These are phyloP conservation scores for Tagetes patula DNA, from an alignment of 129 eudicot genomes.

Conservation along the genomic window DNA sequence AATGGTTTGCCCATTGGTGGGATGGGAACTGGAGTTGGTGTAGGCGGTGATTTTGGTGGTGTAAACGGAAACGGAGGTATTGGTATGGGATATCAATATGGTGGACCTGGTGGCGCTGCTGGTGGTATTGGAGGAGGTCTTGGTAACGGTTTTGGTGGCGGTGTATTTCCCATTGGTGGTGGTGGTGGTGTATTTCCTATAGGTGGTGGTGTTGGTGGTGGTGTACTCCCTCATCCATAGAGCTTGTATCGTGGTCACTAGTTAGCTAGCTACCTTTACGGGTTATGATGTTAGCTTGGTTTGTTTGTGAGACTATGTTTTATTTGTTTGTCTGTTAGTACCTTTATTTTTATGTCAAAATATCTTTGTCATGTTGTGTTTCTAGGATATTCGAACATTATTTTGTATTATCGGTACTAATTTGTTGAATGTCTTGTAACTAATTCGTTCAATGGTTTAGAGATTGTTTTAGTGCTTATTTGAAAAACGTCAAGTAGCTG, in stretches of 20 bases:
- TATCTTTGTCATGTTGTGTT: constrained; percentile 28
- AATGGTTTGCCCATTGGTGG: constrained; percentile 48
- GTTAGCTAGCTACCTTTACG: constrained; percentile 9
- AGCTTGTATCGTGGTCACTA: constrained; percentile 18
- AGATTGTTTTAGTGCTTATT: too few species aligned
- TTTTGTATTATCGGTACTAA: not conserved
- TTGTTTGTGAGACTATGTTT: constrained; percentile 16
- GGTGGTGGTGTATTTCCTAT: constrained; percentile 18
- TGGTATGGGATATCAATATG: constrained; percentile 38
- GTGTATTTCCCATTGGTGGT: constrained; percentile 33
- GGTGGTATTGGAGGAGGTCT: constrained; percentile 42
- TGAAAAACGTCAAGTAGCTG: too few species aligned
- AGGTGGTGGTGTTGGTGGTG: constrained; percentile 22
- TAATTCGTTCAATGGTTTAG: too few species aligned
- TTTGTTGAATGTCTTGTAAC: constrained; percentile 11
- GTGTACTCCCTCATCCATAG: constrained; percentile 41
- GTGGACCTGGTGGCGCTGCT: constrained; percentile 46
- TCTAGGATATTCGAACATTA: not conserved
- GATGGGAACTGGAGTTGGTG: constrained; percentile 39
- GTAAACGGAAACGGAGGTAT: constrained; percentile 40
- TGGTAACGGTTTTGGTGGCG: constrained; percentile 41
- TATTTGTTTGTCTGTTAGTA: constrained; percentile 24
- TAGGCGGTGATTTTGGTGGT: constrained; percentile 44
- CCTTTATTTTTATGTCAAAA: not conserved
- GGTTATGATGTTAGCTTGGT: constrained; percentile 21